Base-by-base conservation (phyloP, 2,329 filamentous ascomycete genomes). In the Apiospora koreana region DNA sequence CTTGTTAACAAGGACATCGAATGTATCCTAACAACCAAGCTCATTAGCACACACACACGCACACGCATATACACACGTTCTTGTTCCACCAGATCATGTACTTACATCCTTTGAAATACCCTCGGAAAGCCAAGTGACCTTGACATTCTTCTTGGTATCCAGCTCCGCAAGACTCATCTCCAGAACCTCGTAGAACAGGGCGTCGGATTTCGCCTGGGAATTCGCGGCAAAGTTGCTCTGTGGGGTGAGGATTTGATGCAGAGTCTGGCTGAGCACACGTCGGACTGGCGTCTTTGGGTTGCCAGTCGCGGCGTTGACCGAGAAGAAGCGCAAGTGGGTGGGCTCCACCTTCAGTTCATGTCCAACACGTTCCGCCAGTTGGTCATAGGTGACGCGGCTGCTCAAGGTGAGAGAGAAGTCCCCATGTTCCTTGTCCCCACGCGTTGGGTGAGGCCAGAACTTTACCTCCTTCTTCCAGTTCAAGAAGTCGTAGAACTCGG, bases 111-210 rank as follows among this genome's bases (percentile, higher is more conserved):
- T 98, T 14, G 90, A 90, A 73, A 98, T 92, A 58, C 96, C 96
- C 73, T 99, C 96, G 50, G 92, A 93, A 64, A 99, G 85, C 90
- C 93, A 95, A 1, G 87, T 93, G 65, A 99, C 83, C 80, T 93
- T 95, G 73, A 98, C 84, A 70, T 85, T 89, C 84, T 97, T 98
- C 85, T 97, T 96, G 70, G 93, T 96, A 78, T 99, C 96, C 58
- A 97, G 86, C 80, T 99, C 97, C 31, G 93, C 93, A 65, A 99
- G 83, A 76, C 94, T 97, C 85, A 98, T 97, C 73, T 99, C 96
- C 50, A 99, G 84, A 38, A 98, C 89, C 80, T 99, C 96, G 78
- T 95, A 99, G 80, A 92, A 98, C 68, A 99, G 85, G 0, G 92
- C 89, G 80, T 98, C 95, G 25, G 87, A 83, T 69, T 91, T 88